Conservation (phyloP, 805 yeast genomes). For the Lipomyces spencermartinsiae region DNA sequence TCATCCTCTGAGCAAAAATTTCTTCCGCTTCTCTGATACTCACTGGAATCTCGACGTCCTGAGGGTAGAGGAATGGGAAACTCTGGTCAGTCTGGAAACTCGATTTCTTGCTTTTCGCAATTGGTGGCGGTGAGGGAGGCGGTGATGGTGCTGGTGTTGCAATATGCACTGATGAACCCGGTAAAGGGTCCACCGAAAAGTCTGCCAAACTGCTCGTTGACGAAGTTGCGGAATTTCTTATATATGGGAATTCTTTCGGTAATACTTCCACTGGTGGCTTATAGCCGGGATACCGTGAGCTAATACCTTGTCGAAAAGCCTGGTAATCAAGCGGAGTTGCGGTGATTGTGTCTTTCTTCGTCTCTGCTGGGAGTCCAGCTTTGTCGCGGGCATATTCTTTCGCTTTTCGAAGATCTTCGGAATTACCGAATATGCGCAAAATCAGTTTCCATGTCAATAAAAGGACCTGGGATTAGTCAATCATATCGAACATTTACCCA, state of each 20-base stretch:
- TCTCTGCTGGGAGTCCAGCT: slow-evolving; percentile 34
- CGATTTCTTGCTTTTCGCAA: slow-evolving; percentile 39
- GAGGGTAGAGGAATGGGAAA: slow-evolving; percentile 71
- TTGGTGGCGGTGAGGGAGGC: slow-evolving; percentile 57
- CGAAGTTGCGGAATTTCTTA: slow-evolving; percentile 52
- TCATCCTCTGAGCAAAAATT: slow-evolving; percentile 65
- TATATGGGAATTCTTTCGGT: slow-evolving; percentile 52
- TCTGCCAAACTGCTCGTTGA: slow-evolving; percentile 59
- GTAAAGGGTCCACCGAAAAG: slow-evolving; percentile 53
- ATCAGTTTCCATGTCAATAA: slow-evolving; percentile 29
- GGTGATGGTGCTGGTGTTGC: slow-evolving; percentile 94
- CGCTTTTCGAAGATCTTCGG: slow-evolving; percentile 17
- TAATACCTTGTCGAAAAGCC: slow-evolving; percentile 75
- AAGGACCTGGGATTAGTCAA: slow-evolving; percentile 14
- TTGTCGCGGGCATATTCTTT: slow-evolving; percentile 25
- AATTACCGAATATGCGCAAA: slow-evolving; percentile 21
- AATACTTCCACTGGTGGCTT: slow-evolving; percentile 53
- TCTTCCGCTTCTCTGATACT: slow-evolving; percentile 82
- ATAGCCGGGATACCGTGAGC: slow-evolving; percentile 76
- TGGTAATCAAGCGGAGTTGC: slow-evolving; percentile 88
- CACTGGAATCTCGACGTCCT: slow-evolving; percentile 60
- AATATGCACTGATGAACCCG: slow-evolving; percentile 65
- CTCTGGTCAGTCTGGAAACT: slow-evolving; percentile 69
- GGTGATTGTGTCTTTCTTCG: slow-evolving; percentile 44
- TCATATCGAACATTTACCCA: neutral